phyloP scores from a whole-genome alignment of 768 basidiomycete species.

The Panus rudis region DNA sequence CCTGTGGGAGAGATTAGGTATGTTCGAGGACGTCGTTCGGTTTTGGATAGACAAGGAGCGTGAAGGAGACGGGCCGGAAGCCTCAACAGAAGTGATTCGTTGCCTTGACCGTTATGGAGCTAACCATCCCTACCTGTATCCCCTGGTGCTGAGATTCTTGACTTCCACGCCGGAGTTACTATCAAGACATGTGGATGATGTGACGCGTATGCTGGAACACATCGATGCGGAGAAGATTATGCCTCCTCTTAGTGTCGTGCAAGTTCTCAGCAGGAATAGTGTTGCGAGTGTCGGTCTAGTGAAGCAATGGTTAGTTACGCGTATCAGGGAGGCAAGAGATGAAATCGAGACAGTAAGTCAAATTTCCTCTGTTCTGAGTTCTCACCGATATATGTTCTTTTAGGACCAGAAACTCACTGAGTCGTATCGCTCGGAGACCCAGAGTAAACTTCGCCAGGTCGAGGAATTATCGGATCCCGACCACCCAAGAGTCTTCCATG shows the following conservation, averaged over 20 bases:
- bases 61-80: slow-evolving; percentile 33
- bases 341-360: slow-evolving; percentile 75
- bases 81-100: slow-evolving; percentile 55
- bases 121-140: slow-evolving; percentile 68
- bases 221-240: slow-evolving; percentile 80
- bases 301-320: slow-evolving; percentile 81
- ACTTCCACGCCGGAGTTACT: slow-evolving; percentile 76
- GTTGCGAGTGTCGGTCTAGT: slow-evolving; percentile 90
- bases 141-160: slow-evolving; percentile 82
- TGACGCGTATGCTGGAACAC: slow-evolving; percentile 63
- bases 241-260: slow-evolving; percentile 84
- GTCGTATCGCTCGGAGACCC: slow-evolving; percentile 87
- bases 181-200: slow-evolving; percentile 60
- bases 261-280: slow-evolving; percentile 80
- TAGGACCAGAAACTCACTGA: slow-evolving; percentile 82
- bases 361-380: not conserved
- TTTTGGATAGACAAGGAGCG: slow-evolving; percentile 83
- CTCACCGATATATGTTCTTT: slow-evolving; percentile 1
- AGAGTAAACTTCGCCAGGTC: slow-evolving; percentile 72
- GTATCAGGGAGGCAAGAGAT: slow-evolving; percentile 63
- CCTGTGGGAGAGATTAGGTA: slow-evolving; percentile 89
- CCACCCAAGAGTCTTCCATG: slow-evolving; percentile 85
- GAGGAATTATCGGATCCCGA: slow-evolving; percentile 72
- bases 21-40: slow-evolving; percentile 92
- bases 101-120: slow-evolving; percentile 73